These are phyloP conservation scores for Penicillium digitatum DNA, from an alignment of 2,329 filamentous ascomycete genomes.

Conservation along the genomic window DNA sequence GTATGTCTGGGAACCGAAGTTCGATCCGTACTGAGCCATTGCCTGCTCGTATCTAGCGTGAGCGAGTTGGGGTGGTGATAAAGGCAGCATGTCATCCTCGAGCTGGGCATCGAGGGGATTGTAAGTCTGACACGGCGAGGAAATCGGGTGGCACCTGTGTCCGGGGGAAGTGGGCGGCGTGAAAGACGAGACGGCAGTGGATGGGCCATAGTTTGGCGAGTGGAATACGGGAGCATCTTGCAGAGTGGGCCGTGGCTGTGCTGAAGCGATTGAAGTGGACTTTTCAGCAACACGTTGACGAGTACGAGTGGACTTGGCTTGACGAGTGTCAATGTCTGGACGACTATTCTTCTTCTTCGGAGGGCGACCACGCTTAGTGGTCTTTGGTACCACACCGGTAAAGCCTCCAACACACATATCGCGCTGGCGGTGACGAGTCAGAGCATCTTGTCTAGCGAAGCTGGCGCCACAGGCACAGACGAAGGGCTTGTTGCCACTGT, in stretches of 20 bases:
- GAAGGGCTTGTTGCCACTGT: conserved; percentile 93
- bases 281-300: conserved; percentile 43
- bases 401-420: conserved; percentile 97
- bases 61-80: conserved; percentile 29
- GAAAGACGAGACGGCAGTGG: conserved; percentile 43
- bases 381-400: conserved; percentile 68
- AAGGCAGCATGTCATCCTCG: conserved; percentile 37
- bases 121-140: conserved; percentile 35
- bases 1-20: conserved; percentile 18
- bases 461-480: conserved; percentile 90
- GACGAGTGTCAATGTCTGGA: conserved; percentile 56
- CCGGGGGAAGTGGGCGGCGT: conserved; percentile 48
- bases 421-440: conserved; percentile 88
- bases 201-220: conserved; percentile 43
- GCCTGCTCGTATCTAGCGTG: conserved; percentile 23
- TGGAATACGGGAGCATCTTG: conserved; percentile 37
- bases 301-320: conserved; percentile 55
- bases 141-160: conserved; percentile 37
- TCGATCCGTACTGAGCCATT: conserved; percentile 19
- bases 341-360: conserved; percentile 59
- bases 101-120: conserved; percentile 39
- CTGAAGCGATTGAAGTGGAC: conserved; percentile 30
- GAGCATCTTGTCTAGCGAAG: conserved; percentile 90
- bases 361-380: conserved; percentile 62
- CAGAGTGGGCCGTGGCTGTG: conserved; percentile 22